Percentiles rank a stretch among this genome's conserved stretches.
Evolutionary conservation across 768 basidiomycete genomes (phyloP).

Genomic region (Amanita rubescens): DNA sequence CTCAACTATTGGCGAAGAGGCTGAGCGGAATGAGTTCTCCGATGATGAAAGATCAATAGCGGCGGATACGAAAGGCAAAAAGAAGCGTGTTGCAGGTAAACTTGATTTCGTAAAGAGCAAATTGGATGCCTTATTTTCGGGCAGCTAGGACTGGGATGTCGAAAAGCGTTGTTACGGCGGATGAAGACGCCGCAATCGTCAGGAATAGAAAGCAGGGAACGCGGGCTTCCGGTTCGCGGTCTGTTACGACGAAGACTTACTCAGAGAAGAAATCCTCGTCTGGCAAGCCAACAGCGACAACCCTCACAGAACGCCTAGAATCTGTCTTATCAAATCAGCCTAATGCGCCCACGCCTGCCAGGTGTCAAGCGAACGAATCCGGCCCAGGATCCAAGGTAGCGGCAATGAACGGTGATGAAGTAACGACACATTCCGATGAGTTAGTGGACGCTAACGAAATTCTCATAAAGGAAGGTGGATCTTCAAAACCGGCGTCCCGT

Average conservation of each 20-base stretch:
- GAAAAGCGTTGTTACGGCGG: background rate
- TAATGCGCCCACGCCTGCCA: background rate
- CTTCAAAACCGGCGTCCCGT: background rate
- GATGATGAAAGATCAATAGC: background rate
- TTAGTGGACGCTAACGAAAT: background rate
- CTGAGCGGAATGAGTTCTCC: background rate
- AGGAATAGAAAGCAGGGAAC: background rate
- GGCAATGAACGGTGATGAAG: background rate
- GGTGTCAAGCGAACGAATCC: background rate
- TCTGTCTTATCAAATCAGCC: background rate
- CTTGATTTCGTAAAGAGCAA: background rate
- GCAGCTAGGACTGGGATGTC: background rate
- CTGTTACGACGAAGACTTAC: background rate
- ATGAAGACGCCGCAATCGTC: background rate
- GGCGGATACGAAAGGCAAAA: background rate
- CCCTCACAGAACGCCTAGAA: too few relatives aligned
- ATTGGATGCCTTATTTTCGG: background rate
- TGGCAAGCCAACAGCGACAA: background rate
- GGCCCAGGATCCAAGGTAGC: too few relatives aligned
- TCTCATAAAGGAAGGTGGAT: background rate
- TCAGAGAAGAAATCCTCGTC: background rate
- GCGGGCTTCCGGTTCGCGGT: background rate
- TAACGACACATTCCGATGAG: background rate
- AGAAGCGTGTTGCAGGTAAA: background rate
- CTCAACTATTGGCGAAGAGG: background rate